Conservation (phyloP, 495 filamentous ascomycete genomes). For the Aspergillus cristatus region DNA sequence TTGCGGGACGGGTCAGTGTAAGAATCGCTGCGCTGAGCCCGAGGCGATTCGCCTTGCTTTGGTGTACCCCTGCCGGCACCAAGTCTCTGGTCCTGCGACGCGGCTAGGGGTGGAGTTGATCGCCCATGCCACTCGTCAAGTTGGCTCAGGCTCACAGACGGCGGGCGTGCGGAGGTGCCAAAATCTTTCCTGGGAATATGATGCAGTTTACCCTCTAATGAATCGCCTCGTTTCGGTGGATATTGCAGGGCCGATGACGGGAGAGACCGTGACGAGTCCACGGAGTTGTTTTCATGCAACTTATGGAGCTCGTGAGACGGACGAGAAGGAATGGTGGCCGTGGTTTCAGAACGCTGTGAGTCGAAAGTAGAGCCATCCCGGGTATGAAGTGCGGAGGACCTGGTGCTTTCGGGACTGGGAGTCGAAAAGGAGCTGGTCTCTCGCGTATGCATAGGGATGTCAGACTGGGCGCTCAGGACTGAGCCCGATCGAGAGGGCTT, state of each 20-base stretch:
- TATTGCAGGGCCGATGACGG: slow-evolving; percentile 18
- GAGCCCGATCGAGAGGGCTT: slow-evolving; percentile 52
- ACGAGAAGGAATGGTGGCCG: slow-evolving; percentile 20
- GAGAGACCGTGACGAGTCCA: slow-evolving; percentile 29
- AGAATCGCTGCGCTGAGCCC: slow-evolving; percentile 51
- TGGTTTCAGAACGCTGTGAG: slow-evolving; percentile 14
- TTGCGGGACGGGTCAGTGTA: slow-evolving; percentile 13
- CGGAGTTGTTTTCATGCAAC: slow-evolving; percentile 29
- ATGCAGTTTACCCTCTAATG: slow-evolving; percentile 34
- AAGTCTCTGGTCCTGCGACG: background rate
- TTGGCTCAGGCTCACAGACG: slow-evolving; percentile 2
- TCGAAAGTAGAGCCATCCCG: slow-evolving; percentile 18
- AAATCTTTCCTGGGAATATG: slow-evolving; percentile 28
- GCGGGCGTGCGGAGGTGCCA: slow-evolving; percentile 17
- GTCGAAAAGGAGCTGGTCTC: slow-evolving; percentile 27
- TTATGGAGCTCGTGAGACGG: slow-evolving; percentile 32
- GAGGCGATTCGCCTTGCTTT: slow-evolving; percentile 37
- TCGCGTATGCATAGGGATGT: slow-evolving; percentile 23
- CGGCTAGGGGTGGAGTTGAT: background rate
- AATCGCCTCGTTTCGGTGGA: slow-evolving; percentile 50
- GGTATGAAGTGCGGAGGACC: slow-evolving; percentile 15
- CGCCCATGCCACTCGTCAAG: slow-evolving; percentile 13
- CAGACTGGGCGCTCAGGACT: slow-evolving; percentile 57
- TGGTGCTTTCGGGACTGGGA: slow-evolving; percentile 25
- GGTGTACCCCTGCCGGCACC: slow-evolving; percentile 8